Base-by-base conservation (phyloP, 2,329 filamentous ascomycete genomes). In the Colletotrichum somersetense region DNA sequence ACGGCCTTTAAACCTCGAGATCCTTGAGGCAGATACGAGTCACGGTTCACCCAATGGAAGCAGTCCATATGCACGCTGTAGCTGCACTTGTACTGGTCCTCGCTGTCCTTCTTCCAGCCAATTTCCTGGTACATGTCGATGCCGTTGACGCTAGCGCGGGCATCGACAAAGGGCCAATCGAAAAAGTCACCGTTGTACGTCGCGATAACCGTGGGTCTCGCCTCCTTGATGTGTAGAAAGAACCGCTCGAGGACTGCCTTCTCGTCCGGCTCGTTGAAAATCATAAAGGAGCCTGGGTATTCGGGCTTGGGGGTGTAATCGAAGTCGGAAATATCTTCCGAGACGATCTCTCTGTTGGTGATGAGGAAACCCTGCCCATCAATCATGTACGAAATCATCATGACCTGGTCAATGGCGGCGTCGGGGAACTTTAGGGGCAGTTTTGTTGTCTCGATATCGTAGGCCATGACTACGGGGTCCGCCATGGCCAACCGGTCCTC, bases 111-210 rank as follows among this genome's bases (percentile, higher is more conserved):
- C 77, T 92, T 92, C 89, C 97, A 99, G 6, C 96, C 96, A 77
- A 98, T 99, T 81, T 99, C 97, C 74, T 92, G 93, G 83, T 99
- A 99, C 96, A 99, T 98, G 82, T 99, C 96, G 80, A 99, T 98
- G 40, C 97, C 96, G 76, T 97, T 92, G 75, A 98, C 89, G 79
- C 95, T 97, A 38, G 97, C 94, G 83, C 96, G 89, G 56, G 96
- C 91, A 84, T 99, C 96, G 33, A 99, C 95, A 79, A 97, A 99
- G 0, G 96, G 96, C 96, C 96, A 99, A 91, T 99, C 96, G 91
- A 99, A 99, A 81, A 99, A 99, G 85, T 99, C 96, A 85, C 96
- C 96, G 94, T 99, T 99, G 88, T 99, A 99, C n/a, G 96, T 99
- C 46, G 97, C 96, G 80, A 99, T 99, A 68, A 99, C 96, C 0